Base-by-base conservation (phyloP, 2,329 filamentous ascomycete genomes). In the Tympanopsis confertula region DNA sequence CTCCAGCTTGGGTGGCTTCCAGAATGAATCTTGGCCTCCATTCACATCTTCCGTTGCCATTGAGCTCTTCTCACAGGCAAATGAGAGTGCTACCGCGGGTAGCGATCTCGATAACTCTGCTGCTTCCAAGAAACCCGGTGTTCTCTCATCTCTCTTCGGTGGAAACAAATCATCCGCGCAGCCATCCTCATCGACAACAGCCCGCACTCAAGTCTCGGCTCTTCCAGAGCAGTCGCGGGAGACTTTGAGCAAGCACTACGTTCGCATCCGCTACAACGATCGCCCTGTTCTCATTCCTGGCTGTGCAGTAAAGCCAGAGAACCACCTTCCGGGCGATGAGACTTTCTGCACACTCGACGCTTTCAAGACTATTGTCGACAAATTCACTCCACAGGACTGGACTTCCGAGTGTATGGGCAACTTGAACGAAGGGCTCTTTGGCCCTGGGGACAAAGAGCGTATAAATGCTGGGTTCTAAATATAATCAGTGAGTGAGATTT, bases 31-130 rank as follows among this genome's bases (percentile, higher is more conserved):
- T 7, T 39, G 38, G 38, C 38, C 38, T 13, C 19, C 38, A n/a
- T 39, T 20, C 20, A 36, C 38, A 3, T 39, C 38, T 28, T 39
- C 38, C 19, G 13, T 39, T 13, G 38, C 38, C 13, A 20, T 39
- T 12, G 38, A 39, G 18, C 38, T 39, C 18, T 39, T 33, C 30
- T 33, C 30, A 7, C 22, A 26, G 22, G 7, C n/a, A 7, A 26
- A 26, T n/a, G 22, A 26, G 22, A n/a, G n/a, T n/a, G n/a, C n/a
- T n/a, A n/a, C n/a, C n/a, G n/a, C n/a, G n/a, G n/a, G n/a, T n/a
- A n/a, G n/a, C n/a, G n/a, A n/a, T n/a, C n/a, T n/a, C n/a, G 30
- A 33, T 13, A 7, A 10, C 7, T 33, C 30, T 7, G 7, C 30
- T 7, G 7, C 30, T 15, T 7, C 7, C 10, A 33, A 33, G 15